These are phyloP conservation scores for Linum lewisii DNA, from an alignment of 345 rosid species.

Conservation along the genomic window DNA sequence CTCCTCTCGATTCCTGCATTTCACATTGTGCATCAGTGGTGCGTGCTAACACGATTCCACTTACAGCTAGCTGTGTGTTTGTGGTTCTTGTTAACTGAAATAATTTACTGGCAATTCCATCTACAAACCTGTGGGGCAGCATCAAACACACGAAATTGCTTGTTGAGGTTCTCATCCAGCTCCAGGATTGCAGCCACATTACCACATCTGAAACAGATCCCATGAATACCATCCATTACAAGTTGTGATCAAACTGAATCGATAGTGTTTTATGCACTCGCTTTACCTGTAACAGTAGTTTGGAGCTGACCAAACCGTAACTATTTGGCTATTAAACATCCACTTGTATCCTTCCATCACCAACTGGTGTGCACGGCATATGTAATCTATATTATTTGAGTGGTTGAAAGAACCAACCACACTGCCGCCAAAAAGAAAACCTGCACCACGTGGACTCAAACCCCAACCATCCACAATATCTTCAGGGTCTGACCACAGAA, in stretches of 20 bases:
- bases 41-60: too few species aligned
- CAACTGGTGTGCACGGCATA: constrained; percentile 92
- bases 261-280: background rate
- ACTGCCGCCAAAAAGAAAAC: constrained; percentile 82
- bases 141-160: constrained; percentile 80
- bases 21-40: background rate
- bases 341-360: constrained; percentile 98
- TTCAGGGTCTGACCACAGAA: constrained; percentile 99
- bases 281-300: constrained; percentile 93
- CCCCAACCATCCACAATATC: constrained; percentile 98
- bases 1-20: constrained; percentile 81
- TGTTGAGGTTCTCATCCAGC: constrained; percentile 77
- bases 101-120: background rate
- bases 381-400: constrained; percentile 74
- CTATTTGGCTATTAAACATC: constrained; percentile 92
- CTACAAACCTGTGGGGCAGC: constrained; percentile 82
- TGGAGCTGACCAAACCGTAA: constrained; percentile 99
- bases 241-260: background rate
- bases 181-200: constrained; percentile 90
- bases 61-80: too few species aligned
- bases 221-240: constrained; percentile 11
- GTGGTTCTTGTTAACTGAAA: background rate
- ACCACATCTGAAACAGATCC: constrained; percentile 61
- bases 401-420: constrained; percentile 86
- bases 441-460: constrained; percentile 96